phyloP scores from a whole-genome alignment of 2,329 filamentous ascomycete species.

The Colletotrichum sp. region DNA sequence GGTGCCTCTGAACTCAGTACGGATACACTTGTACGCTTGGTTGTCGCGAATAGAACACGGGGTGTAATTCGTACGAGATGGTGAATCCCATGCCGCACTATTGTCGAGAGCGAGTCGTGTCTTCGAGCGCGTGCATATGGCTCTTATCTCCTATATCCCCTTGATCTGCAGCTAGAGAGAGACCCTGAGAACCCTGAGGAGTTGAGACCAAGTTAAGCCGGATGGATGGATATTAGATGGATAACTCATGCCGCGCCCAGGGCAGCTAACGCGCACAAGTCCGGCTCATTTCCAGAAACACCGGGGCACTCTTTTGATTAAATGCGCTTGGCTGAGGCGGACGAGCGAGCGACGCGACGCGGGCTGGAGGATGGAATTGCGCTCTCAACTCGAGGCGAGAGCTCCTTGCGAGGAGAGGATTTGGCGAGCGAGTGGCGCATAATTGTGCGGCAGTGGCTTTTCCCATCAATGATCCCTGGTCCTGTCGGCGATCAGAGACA shows the following conservation, averaged over 20 bases:
- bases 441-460: neutral
- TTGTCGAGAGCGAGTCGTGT: neutral
- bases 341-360: neutral
- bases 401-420: neutral
- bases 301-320: neutral
- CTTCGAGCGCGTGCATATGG: neutral
- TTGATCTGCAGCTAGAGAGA: neutral
- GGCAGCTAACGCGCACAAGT: neutral
- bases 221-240: neutral
- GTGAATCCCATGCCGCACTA: neutral
- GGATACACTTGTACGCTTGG: neutral
- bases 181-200: neutral
- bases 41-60: neutral
- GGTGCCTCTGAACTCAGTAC: neutral
- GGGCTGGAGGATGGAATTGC: neutral
- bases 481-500: slow-evolving; percentile 19
- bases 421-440: neutral
- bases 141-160: neutral
- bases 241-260: neutral
- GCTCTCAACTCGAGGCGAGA: neutral
- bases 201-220: neutral
- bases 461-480: neutral
- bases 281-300: slow-evolving; percentile 1
- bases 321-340: neutral
- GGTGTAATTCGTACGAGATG: neutral